Evolutionary conservation across 208 protist genomes (phyloP), one percentile per base, ranked within the genome.

Genomic region (Acanthamoeba quina): DNA sequence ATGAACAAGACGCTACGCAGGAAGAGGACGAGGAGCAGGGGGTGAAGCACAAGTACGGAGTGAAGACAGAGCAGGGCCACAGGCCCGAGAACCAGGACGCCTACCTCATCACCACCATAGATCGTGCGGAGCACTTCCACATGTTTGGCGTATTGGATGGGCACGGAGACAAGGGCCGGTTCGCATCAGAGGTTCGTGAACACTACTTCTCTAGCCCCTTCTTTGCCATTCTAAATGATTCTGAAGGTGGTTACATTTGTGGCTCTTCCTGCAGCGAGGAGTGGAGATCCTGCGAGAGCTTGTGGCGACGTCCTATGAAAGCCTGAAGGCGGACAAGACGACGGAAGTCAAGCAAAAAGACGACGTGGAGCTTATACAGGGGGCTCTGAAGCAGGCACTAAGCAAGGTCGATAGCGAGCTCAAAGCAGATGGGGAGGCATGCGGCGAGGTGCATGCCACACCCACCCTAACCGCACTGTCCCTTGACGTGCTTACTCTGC

Each of bases 141-240:
- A 26, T 83, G 11, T 83, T 83, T 83, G 74, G 44, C n/a, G 74
- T 83, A 5, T 19, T 83, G 15, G 74, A 83, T 56, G 74, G 74
- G 5, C 74, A 83, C 56, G 74, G 74, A 21, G 74, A 83, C 26
- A 47, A 56, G 44, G 74, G 74, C 34, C 54, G 44, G 34, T 83
- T 83, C 29, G 74, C 74, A 9, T 49, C 74, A n/a, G 41, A 83
- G 47, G 74, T 83, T 15, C 21, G 10, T 47, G 34, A 37, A 37
- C 34, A 37, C 34, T 37, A 37, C 34, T 37, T 37, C 34, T 37
- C 34, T 0, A 0, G 34, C 34, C 34, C 34, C 2, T 37, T 37
- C 34, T n/a, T n/a, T 37, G 34, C 2, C 34, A 37, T 37, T 37
- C 34, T 37, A 37, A 37, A 37, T 37, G 34, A 37, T 37, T 37